Base-by-base conservation (phyloP, 306 rosid species). In the Alnus rubra region DNA sequence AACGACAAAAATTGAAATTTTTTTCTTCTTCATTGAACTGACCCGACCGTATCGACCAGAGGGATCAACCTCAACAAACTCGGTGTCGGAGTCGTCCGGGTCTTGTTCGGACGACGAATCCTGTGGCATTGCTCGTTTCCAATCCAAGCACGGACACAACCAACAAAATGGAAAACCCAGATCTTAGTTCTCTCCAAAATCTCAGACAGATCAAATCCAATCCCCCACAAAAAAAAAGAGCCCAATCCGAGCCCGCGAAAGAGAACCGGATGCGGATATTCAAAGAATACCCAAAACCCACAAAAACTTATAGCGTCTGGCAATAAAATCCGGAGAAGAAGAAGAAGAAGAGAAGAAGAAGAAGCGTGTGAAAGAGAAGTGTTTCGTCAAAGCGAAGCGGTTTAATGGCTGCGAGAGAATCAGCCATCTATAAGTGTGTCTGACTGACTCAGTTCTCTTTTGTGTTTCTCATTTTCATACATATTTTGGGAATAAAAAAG, bases 11-110 rank as follows among this genome's bases (percentile, higher is more conserved):
- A 5, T 42, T 42, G 5, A 5, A 42, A 62, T 18, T 67, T 59
- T 3, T 12, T 33, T 33, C 2, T 33, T 33, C 37, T 33, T 59
- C 15, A 4, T 23, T 59, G 48, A 69, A 89, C 92, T 39, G 70
- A 92, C 98, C 94, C 99, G 97, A 77, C 99, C 98, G 63, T 91
- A 96, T 50, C 99, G 92, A 82, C 92, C 82, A 4, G 91, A 83
- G 16, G 98, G 98, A 89, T 96, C 99, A 83, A 91, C 74, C 89
- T 96, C 98, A 30, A 83, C 93, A 74, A 96, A 96, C 84, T 89
- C 96, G 55, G 59, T 14, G 74, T 90, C 97, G 6, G 91, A 77
- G 58, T 89, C 92, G 62, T 89, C 94, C 3, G 77, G 84, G 78
- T 93, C 97, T 69, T 77, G 94, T 5, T 91, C 99, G 49, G 81